Conservation (phyloP, 1,139 yeast genomes). For the Suhomyces panamericanus region DNA sequence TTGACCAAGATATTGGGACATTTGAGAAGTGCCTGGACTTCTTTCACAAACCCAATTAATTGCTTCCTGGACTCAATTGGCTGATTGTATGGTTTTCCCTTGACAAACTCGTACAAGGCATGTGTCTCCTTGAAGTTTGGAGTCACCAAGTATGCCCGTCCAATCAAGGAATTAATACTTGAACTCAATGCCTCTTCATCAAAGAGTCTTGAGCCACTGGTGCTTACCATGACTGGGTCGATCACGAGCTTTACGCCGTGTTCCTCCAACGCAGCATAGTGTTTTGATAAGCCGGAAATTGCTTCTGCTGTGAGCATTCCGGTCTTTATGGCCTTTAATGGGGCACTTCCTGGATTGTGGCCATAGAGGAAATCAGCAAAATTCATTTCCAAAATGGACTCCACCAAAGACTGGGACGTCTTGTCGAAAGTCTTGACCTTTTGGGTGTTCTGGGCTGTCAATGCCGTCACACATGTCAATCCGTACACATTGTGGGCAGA, state of each 20-base stretch:
- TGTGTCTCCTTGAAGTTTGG: constrained; percentile 76
- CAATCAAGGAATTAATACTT: constrained; percentile 50
- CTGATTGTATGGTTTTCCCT: constrained; percentile 16
- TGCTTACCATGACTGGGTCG: constrained; percentile 84
- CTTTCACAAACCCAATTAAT: constrained; percentile 41
- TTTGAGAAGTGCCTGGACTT: constrained; percentile 41
- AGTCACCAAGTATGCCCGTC: constrained; percentile 62
- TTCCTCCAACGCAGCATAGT: constrained; percentile 29
- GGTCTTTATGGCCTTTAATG: constrained; percentile 69
- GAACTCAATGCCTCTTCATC: constrained; percentile 47
- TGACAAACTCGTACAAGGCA: constrained; percentile 29
- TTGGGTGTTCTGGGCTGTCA: constrained; percentile 79
- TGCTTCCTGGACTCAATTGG: constrained; percentile 31
- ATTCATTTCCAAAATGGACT: constrained; percentile 52
- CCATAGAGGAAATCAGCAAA: constrained; percentile 59
- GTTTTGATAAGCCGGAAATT: constrained; percentile 45
- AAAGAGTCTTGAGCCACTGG: constrained; percentile 66
- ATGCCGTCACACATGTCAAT: constrained; percentile 74
- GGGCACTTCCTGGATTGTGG: constrained; percentile 21
- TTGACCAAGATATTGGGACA: constrained; percentile 65
- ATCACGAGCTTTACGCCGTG: constrained; percentile 50
- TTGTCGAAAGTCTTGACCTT: constrained; percentile 56
- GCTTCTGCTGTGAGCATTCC: constrained; percentile 74
- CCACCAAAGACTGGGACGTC: constrained; percentile 46
- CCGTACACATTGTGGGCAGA: constrained; percentile 80